These are phyloP conservation scores for Xylariaceae sp. DNA, from an alignment of 2,329 filamentous ascomycete genomes.

Conservation along the genomic window DNA sequence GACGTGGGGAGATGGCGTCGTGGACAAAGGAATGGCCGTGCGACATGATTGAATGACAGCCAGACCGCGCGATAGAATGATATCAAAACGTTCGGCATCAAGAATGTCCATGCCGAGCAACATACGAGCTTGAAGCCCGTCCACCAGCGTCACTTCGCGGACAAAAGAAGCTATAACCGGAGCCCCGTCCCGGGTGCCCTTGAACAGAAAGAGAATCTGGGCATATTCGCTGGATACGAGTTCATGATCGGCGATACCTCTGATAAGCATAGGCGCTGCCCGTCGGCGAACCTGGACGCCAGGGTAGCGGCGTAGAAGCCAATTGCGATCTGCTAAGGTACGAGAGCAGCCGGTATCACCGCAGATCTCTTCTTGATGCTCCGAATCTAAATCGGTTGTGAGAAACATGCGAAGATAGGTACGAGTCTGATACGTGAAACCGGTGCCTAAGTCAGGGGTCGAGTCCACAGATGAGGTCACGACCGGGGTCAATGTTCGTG, in stretches of 20 bases:
- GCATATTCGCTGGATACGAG: neutral
- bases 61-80: neutral
- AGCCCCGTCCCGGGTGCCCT: neutral
- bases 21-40: neutral
- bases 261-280: neutral
- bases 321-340: neutral
- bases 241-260: neutral
- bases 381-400: neutral
- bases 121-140: neutral
- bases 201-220: neutral
- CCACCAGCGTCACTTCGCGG: neutral
- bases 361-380: neutral
- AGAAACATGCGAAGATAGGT: neutral
- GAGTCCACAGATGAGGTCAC: no score
- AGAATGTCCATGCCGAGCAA: constrained; percentile 1
- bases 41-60: neutral
- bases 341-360: neutral
- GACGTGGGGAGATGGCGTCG: neutral
- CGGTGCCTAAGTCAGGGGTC: neutral
- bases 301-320: neutral
- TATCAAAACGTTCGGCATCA: neutral
- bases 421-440: neutral
- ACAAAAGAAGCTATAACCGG: neutral
- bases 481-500: no score
- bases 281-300: neutral